These are phyloP conservation scores for Monotropa hypopitys DNA, from an alignment of 179 eudicot species.

Conservation along the genomic window DNA sequence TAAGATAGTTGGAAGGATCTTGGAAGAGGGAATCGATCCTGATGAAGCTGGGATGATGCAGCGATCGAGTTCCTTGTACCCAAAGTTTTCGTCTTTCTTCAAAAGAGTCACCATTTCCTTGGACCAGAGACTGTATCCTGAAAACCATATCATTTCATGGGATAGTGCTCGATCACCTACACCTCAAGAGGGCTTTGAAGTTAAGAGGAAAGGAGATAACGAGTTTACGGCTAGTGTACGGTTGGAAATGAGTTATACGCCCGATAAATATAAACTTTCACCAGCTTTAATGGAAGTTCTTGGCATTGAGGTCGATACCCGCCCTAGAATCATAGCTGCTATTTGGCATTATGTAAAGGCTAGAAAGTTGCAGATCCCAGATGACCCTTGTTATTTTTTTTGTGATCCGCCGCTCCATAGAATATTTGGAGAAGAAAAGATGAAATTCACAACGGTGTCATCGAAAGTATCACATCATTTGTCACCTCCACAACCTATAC, in stretches of 20 bases:
- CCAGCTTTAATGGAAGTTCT: slow-evolving; percentile 61
- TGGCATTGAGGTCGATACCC: slow-evolving; percentile 84
- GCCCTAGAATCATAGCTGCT: slow-evolving; percentile 60
- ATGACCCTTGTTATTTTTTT: slow-evolving; percentile 59
- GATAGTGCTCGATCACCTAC: slow-evolving; percentile 69
- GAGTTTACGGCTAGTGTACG: slow-evolving; percentile 59
- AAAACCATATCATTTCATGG: slow-evolving; percentile 80
- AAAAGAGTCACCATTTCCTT: slow-evolving; percentile 70
- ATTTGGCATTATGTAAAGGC: slow-evolving; percentile 90
- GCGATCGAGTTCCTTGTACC: slow-evolving; percentile 55
- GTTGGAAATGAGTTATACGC: slow-evolving; percentile 62
- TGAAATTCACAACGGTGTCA: slow-evolving; percentile 64
- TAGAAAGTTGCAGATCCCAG: slow-evolving; percentile 70
- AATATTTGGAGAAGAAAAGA: slow-evolving; percentile 68
- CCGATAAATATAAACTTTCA: slow-evolving; percentile 75
- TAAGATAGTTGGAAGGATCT: slow-evolving; percentile 76
- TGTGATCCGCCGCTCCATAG: slow-evolving; percentile 75
- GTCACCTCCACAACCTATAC: slow-evolving; percentile 80
- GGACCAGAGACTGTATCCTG: slow-evolving; percentile 78
- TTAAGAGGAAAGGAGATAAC: slow-evolving; percentile 77
- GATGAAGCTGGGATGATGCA: slow-evolving; percentile 60
- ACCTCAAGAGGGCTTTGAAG: slow-evolving; percentile 89
- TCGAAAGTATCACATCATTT: slow-evolving; percentile 65
- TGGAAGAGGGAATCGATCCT: slow-evolving; percentile 83
- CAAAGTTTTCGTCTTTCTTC: slow-evolving; percentile 76